Base-by-base conservation (phyloP, 176 grass and related monocot genomes). In the Eremochloa ophiuroides region DNA sequence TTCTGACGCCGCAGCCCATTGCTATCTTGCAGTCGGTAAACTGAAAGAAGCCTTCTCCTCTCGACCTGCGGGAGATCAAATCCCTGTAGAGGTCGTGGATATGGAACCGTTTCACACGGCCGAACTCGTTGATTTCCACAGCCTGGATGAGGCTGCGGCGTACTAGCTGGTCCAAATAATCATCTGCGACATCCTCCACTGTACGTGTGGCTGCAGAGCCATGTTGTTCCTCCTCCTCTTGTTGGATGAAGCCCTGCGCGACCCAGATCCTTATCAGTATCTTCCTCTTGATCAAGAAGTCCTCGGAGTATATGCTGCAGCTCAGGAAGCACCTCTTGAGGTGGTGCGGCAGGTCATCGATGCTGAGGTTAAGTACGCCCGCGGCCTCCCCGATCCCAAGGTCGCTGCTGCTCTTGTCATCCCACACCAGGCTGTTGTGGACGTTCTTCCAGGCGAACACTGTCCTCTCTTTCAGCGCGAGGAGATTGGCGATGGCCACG, bases 311-410 rank as follows among this genome's bases (percentile, higher is more conserved):
- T 0, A 77, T 6, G 18, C 70, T 69, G 35, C 82, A 89, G n/a
- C 80, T 63, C 12, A 89, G 35, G 65, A 89, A 85, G 55, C 87
- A 89, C 44, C 34, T 71, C 47, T 77, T 82, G 1, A 85, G 40
- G 37, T 73, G 22, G 13, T 72, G 30, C 4, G 87, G 82, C 13
- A 89, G 60, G 28, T 89, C 40, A 9, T 68, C 62, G 46, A 73
- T 74, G 61, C 82, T 85, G 0, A 85, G 27, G 18, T 31, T 85
- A 0, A 85, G 20, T 58, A 80, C 46, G 2, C 67, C 43, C 1
- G 66, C 59, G 1, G 75, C 68, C 10, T 62, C 18, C 4, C 42
- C 63, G 1, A 88, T 51, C 3, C 16, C 62, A 23, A 42, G 66
- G 11, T 75, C 53, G 22, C 37, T 23, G 7, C 23, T 62, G 27